A percentile compares a stretch with the other conserved stretches of the same genome.
Conservation (phyloP, 2,329 filamentous ascomycete species). For the Cercospora sojina region DNA sequence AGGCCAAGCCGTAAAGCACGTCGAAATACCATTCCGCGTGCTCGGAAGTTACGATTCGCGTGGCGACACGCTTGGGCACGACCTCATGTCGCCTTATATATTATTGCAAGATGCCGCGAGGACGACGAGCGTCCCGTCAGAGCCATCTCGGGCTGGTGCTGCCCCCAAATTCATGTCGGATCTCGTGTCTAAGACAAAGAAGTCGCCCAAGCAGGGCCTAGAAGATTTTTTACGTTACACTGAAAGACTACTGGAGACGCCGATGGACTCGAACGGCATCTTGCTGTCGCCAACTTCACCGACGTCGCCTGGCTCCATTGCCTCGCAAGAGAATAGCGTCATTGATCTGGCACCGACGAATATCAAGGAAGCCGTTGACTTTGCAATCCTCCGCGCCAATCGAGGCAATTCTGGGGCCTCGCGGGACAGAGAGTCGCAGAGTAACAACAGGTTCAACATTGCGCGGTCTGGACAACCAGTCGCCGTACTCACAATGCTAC, state of each 20-base stretch:
- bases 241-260: constrained; percentile 67
- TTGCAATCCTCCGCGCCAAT: constrained; percentile 78
- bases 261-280: constrained; percentile 55
- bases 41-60: constrained; percentile 88
- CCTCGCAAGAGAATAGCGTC: constrained; percentile 41
- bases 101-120: constrained; percentile 79
- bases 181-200: constrained; percentile 39
- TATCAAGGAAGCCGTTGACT: constrained; percentile 82
- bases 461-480: constrained; percentile 89
- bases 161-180: constrained; percentile 23
- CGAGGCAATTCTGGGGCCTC: constrained; percentile 58
- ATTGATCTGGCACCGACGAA: constrained; percentile 52
- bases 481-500: constrained; percentile 82
- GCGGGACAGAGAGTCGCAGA: constrained; percentile 60
- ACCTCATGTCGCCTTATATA: constrained; percentile 92
- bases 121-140: constrained; percentile 41
- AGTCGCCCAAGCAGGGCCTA: constrained; percentile 39
- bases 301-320: constrained; percentile 52
- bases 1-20: constrained; percentile 78
- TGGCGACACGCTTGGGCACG: constrained; percentile 86
- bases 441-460: constrained; percentile 93
- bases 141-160: constrained; percentile 11
- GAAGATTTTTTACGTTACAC: constrained; percentile 75
- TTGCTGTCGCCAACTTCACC: constrained; percentile 71
- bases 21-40: constrained; percentile 89